Evolutionary conservation across 352 stramenopile genomes (phyloP).

Genomic region (Blastocystis sp.): DNA sequence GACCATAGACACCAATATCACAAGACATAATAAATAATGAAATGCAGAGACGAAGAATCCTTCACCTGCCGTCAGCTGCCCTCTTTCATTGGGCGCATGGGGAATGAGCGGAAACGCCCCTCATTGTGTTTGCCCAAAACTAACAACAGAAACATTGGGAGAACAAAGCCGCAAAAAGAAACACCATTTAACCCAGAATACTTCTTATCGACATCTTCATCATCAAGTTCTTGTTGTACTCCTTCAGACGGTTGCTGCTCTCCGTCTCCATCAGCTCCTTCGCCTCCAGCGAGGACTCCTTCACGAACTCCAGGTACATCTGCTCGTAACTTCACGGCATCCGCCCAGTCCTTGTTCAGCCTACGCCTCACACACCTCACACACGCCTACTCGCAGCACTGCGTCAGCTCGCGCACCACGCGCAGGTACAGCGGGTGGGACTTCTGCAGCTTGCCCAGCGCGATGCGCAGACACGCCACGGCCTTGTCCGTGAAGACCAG

Average conservation of each 20-base stretch:
- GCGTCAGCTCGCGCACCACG: constrained; percentile 3
- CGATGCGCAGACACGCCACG: constrained; percentile 19
- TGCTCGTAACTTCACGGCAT: constrained; percentile 51
- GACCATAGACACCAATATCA: constrained; percentile 81
- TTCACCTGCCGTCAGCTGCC: too few species aligned
- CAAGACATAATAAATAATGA: constrained; percentile 56
- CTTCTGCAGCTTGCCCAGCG: constrained; percentile 19
- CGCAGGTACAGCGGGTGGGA: background rate
- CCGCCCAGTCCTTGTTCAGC: constrained; percentile 15
- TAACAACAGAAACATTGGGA: background rate
- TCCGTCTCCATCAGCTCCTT: constrained; percentile 8
- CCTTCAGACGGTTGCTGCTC: constrained; percentile 37
- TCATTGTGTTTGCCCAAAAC: background rate
- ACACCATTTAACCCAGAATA: constrained; percentile 64
- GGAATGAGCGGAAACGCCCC: too few species aligned
- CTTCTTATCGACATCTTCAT: constrained; percentile 58
- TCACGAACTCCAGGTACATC: constrained; percentile 33
- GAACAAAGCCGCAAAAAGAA: background rate
- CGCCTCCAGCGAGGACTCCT: constrained; percentile 17
- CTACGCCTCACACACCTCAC: constrained; percentile 9
- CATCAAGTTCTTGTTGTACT: constrained; percentile 58
- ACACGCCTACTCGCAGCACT: constrained; percentile 43
- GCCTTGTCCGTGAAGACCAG: constrained; percentile 46
- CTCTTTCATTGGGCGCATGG: too few species aligned
- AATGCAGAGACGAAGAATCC: background rate